Percentiles rank a stretch among this genome's conserved stretches.
Evolutionary conservation across 352 stramenopile genomes (phyloP).

Genomic region (Pythium angustatum): DNA sequence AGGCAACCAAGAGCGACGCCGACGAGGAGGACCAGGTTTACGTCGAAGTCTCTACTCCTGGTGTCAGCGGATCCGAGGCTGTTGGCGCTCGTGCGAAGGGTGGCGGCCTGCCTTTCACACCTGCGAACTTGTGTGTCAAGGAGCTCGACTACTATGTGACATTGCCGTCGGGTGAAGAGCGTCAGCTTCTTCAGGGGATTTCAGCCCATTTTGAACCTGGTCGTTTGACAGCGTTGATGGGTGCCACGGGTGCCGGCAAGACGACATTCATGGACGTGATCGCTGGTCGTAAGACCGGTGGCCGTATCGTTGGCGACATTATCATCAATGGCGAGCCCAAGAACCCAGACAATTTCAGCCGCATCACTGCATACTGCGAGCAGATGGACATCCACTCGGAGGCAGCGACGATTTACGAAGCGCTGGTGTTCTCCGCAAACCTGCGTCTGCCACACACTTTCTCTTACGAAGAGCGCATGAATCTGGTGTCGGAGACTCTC

Average conservation of each 20-base stretch:
- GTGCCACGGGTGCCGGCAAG: conserved; percentile 57
- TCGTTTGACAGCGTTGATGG: conserved; percentile 78
- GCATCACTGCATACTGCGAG: conserved; percentile 91
- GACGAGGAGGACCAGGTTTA: conserved; percentile 35
- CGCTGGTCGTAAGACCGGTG: conserved; percentile 69
- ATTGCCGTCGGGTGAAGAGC: conserved; percentile 49
- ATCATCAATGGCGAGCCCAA: conserved; percentile 89
- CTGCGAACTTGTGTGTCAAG: conserved; percentile 43
- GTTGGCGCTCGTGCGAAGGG: conserved; percentile 22
- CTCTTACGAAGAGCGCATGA: conserved; percentile 44
- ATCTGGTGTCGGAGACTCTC: conserved; percentile 53
- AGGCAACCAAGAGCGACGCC: conserved; percentile 36
- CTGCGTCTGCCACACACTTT: conserved; percentile 72
- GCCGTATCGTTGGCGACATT: conserved; percentile 82
- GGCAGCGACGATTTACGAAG: conserved; percentile 85
- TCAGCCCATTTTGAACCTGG: conserved; percentile 60
- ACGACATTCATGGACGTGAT: conserved; percentile 74
- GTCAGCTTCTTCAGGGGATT: conserved; percentile 42
- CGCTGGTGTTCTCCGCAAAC: conserved; percentile 88
- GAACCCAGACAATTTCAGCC: conserved; percentile 74
- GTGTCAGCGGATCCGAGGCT: conserved; percentile 3
- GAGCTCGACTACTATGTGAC: conserved; percentile 57
- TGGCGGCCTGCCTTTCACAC: conserved; percentile 39
- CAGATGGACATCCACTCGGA: conserved; percentile 83
- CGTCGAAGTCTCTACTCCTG: conserved; percentile 41